These are phyloP conservation scores for Lentinula lateritia DNA, from an alignment of 768 basidiomycete species.

Conservation along the genomic window DNA sequence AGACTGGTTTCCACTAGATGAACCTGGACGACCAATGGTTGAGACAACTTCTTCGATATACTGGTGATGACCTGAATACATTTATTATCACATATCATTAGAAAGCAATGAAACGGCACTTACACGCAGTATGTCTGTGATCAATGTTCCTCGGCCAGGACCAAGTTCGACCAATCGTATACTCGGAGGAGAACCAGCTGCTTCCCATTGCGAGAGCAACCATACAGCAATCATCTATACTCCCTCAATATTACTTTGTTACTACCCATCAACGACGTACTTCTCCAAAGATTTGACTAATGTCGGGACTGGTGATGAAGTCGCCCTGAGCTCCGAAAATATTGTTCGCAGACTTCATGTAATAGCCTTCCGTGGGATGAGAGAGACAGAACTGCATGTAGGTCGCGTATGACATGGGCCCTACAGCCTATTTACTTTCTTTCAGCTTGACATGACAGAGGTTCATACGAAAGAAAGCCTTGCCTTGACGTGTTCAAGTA, in stretches of 20 bases:
- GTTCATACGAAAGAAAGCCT: neutral
- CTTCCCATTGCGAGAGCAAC: conserved; percentile 73
- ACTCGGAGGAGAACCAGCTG: conserved; percentile 36
- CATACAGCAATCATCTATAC: conserved; percentile 81
- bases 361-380: conserved; percentile 91
- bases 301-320: conserved; percentile 96
- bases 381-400: conserved; percentile 92
- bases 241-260: conserved; percentile 4
- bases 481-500: conserved; percentile 72
- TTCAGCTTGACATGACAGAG: neutral
- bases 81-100: neutral
- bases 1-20: conserved; percentile 81
- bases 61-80: neutral
- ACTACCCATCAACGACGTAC: conserved; percentile 35
- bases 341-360: conserved; percentile 65
- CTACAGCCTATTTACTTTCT: conserved; percentile 57
- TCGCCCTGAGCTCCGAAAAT: conserved; percentile 88
- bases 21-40: conserved; percentile 33
- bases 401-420: conserved; percentile 80
- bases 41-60: neutral
- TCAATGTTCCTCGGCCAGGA: conserved; percentile 88
- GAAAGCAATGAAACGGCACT: conserved; percentile 16
- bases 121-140: conserved; percentile 85
- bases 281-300: conserved; percentile 95
- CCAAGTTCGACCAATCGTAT: conserved; percentile 87